Conservation (phyloP, 139 green algal genomes). For the Chlamydomonas asymmetrica region DNA sequence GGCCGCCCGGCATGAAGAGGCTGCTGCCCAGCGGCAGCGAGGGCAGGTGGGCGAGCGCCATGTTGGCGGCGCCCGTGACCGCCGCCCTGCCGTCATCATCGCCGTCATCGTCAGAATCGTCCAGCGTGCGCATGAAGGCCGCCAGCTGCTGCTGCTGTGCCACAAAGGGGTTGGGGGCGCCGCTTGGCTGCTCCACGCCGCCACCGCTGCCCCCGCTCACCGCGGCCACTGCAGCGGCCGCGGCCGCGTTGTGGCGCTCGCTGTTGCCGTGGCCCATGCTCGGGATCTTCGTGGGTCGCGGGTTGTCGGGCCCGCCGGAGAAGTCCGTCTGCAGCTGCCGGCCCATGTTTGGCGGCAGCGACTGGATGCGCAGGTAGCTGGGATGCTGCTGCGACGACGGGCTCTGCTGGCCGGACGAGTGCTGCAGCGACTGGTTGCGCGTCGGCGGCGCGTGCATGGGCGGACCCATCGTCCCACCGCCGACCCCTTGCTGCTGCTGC, state of each 20-base stretch:
- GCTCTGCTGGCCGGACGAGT: neutral
- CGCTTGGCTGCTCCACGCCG: neutral
- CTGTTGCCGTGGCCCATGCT: neutral
- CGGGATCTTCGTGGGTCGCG: constrained; percentile 26
- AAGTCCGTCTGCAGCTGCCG: too few relatives aligned
- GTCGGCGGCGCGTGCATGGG: neutral
- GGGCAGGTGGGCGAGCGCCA: constrained; percentile 9
- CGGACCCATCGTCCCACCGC: neutral
- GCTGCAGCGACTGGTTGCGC: neutral
- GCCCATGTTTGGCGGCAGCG: too few relatives aligned
- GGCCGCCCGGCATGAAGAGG: neutral
- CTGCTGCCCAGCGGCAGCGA: constrained; percentile 9
- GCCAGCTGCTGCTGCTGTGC: neutral
- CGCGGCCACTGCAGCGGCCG: neutral
- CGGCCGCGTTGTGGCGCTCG: neutral
- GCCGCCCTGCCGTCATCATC: constrained; percentile 8
- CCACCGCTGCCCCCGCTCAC: neutral
- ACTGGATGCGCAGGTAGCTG: neutral
- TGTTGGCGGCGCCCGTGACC: too few relatives aligned
- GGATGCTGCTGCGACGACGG: neutral
- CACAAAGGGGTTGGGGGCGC: constrained; percentile 21
- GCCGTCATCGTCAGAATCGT: neutral
- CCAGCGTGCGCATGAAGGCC: neutral
- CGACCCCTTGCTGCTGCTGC: neutral
- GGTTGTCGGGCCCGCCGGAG: constrained; percentile 21